Evolutionary conservation across 2,329 filamentous ascomycete species (phyloP).

Genomic region (Zymoseptoria crescenta): DNA sequence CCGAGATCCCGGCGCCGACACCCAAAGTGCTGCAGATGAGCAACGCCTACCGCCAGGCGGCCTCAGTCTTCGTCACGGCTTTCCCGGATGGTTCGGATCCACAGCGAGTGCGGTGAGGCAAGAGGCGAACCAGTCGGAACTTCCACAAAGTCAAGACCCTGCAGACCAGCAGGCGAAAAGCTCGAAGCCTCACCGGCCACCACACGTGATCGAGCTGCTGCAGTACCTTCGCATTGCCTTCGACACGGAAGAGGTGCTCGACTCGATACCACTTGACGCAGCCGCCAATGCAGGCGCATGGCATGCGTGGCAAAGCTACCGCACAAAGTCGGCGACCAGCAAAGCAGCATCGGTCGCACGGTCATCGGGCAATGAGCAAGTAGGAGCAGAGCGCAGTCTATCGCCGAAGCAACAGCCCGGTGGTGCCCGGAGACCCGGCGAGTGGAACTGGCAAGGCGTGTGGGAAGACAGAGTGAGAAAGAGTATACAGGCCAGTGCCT

Average conservation of each 20-base stretch:
- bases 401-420: constrained; percentile 29
- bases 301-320: constrained; percentile 82
- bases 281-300: constrained; percentile 87
- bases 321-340: constrained; percentile 36
- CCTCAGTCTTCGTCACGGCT: constrained; percentile 84
- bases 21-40: constrained; percentile 74
- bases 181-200: constrained; percentile 9
- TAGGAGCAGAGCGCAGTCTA: constrained; percentile 14
- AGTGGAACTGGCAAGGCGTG: constrained; percentile 97
- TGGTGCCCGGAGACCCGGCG: constrained; percentile 58
- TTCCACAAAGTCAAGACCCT: constrained; percentile 2
- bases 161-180: constrained; percentile 1
- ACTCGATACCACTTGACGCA: constrained; percentile 69
- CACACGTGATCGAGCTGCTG: constrained; percentile 51
- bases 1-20: constrained; percentile 64
- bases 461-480: constrained; percentile 86
- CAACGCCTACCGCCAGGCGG: constrained; percentile 79
- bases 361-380: constrained; percentile 7
- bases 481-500: constrained; percentile 66
- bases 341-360: constrained; percentile 9
- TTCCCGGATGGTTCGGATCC: constrained; percentile 71
- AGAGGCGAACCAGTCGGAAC: constrained; percentile 3
- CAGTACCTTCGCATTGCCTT: constrained; percentile 78
- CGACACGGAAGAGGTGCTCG: constrained; percentile 66
- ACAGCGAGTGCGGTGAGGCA: constrained; percentile 1